Conservation (phyloP, 345 rosid species). For the Ceriops decandra region DNA sequence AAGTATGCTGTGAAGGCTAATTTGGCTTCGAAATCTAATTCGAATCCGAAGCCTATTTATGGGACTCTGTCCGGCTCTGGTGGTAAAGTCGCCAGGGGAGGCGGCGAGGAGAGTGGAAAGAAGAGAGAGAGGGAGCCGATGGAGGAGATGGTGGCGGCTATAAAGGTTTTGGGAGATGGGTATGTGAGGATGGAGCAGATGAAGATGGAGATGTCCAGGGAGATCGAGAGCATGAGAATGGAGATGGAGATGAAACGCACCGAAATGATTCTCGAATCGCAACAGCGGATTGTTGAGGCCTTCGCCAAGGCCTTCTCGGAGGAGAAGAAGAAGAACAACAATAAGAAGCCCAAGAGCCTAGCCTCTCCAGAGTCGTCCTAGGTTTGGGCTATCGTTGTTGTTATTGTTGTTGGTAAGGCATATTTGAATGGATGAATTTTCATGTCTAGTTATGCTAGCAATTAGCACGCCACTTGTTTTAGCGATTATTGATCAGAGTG, state of each 20-base stretch:
- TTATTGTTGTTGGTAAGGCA: too few species aligned
- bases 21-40: conserved; percentile 10
- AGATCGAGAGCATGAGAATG: conserved; percentile 83
- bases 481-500: too few species aligned
- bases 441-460: too few species aligned
- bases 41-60: conserved; percentile 18
- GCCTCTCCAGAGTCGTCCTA: conserved; percentile 10
- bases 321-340: conserved; percentile 40
- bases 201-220: conserved; percentile 90
- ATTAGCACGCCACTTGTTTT: too few species aligned
- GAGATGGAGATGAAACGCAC: conserved; percentile 92
- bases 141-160: conserved; percentile 75
- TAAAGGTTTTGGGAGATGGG: conserved; percentile 74
- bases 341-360: conserved; percentile 22
- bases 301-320: conserved; percentile 66
- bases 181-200: conserved; percentile 78
- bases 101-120: conserved; percentile 40
- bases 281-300: conserved; percentile 70
- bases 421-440: too few species aligned
- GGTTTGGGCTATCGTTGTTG: neutral
- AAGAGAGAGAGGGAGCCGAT: conserved; percentile 42
- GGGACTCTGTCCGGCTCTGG: neutral
- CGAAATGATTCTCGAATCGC: conserved; percentile 80
- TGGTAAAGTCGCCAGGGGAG: conserved; percentile 34
- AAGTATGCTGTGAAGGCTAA: conserved; percentile 20